phyloP scores from a whole-genome alignment of 768 basidiomycete genomes.

The Trametes sanguinea region DNA sequence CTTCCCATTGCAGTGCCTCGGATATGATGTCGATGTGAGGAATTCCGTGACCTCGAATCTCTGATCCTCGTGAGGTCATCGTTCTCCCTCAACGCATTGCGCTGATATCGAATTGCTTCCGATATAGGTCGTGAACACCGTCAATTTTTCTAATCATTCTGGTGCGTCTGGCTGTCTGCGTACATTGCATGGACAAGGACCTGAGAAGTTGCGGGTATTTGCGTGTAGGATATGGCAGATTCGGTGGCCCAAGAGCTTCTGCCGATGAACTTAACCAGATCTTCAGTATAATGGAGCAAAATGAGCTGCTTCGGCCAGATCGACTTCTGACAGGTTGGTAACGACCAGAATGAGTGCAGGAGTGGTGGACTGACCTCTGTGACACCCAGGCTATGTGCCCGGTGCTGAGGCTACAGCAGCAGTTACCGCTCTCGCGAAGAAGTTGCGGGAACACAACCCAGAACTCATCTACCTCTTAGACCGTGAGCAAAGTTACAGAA shows the following conservation, averaged over 20 bases:
- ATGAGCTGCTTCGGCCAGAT: conserved; percentile 71
- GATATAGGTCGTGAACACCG: conserved; percentile 78
- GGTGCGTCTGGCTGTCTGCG: conserved; percentile 46
- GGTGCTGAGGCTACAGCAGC: conserved; percentile 74
- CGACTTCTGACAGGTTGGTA: conserved; percentile 76
- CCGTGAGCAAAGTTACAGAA: conserved; percentile 55
- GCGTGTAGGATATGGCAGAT: conserved; percentile 75
- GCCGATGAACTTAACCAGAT: conserved; percentile 76
- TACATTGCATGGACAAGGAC: not conserved
- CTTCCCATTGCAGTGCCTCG: conserved; percentile 81
- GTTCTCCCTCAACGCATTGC: not conserved
- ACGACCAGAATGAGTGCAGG: not conserved
- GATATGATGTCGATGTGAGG: conserved; percentile 93
- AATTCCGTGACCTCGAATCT: conserved; percentile 7
- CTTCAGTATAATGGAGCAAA: conserved; percentile 70
- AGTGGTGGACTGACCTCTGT: not conserved
- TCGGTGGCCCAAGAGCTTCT: conserved; percentile 77
- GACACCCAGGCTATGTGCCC: conserved; percentile 76
- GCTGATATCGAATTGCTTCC: conserved; percentile 4
- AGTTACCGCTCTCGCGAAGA: conserved; percentile 61
- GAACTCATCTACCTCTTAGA: conserved; percentile 85
- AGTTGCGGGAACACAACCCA: conserved; percentile 58
- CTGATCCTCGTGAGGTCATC: conserved; percentile 10
- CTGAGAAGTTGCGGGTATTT: not conserved
- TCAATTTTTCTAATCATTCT: conserved; percentile 93